A percentile compares a stretch with the other conserved stretches of the same genome.
Conservation (phyloP, 164 flowering plant species). For the Magnolia kwangsiensis region DNA sequence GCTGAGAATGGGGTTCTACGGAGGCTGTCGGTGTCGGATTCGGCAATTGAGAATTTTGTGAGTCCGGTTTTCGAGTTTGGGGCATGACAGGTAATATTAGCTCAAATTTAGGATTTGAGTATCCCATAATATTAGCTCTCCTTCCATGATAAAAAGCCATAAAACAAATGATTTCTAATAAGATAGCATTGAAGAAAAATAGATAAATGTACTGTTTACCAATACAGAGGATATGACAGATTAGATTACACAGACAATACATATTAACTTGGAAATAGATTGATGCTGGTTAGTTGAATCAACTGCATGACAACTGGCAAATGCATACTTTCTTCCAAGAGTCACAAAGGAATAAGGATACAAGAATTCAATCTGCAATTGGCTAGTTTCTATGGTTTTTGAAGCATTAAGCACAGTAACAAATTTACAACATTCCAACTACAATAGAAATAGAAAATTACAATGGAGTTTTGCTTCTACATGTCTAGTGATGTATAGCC, state of each 20-base stretch:
- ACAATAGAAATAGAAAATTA: no score
- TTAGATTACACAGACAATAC: neutral
- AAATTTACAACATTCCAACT: no score
- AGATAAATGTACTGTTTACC: neutral
- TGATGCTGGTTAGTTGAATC: neutral
- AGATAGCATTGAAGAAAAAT: neutral
- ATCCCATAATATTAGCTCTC: neutral
- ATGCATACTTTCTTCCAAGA: neutral
- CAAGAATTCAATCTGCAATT: no score
- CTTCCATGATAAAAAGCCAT: neutral
- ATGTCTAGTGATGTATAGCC: no score
- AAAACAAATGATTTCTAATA: neutral
- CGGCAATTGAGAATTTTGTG: no score
- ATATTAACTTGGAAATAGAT: neutral
- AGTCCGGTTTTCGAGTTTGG: no score
- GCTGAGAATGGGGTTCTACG: no score
- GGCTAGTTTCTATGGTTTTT: no score
- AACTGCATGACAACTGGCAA: neutral
- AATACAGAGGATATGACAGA: neutral
- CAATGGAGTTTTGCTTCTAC: no score
- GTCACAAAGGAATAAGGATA: neutral
- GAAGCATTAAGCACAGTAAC: no score
- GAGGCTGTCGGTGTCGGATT: no score
- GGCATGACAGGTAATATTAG: no score
- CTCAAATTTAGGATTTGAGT: neutral